Conservation (phyloP, 2,329 filamentous ascomycete genomes). For the Botrytis paeoniae region DNA sequence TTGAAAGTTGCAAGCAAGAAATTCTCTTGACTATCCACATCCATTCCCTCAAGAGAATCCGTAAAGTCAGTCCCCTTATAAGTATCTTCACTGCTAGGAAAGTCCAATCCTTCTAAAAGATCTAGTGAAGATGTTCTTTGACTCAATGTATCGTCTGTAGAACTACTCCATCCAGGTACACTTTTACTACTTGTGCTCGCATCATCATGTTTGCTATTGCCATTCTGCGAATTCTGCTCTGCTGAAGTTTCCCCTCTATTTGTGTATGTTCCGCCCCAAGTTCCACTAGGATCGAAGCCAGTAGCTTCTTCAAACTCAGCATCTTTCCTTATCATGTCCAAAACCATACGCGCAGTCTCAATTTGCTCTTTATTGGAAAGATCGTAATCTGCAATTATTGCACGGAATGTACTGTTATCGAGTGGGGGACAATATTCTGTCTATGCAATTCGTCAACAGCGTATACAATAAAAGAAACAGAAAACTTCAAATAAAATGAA, state of each 20-base stretch:
- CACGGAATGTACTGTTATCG: conserved; percentile 60
- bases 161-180: conserved; percentile 29
- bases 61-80: conserved; percentile 44
- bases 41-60: conserved; percentile 42
- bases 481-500: not conserved
- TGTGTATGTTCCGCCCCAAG: conserved; percentile 45
- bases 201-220: conserved; percentile 19
- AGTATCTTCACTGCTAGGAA: conserved; percentile 39
- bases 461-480: not conserved
- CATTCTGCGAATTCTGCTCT: conserved; percentile 20
- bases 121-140: conserved; percentile 30
- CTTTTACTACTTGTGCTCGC: conserved; percentile 31
- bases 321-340: conserved; percentile 63
- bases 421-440: conserved; percentile 21
- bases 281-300: conserved; percentile 75
- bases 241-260: conserved; percentile 1
- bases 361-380: conserved; percentile 52
- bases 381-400: conserved; percentile 73
- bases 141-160: conserved; percentile 35
- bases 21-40: conserved; percentile 59
- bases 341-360: conserved; percentile 52
- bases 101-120: conserved; percentile 29
- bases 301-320: conserved; percentile 67
- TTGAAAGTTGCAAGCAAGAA: conserved; percentile 71
- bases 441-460: conserved; percentile 1